Evolutionary conservation across 2,329 filamentous ascomycete species (phyloP), one percentile per base, ranked within the genome.

Genomic region (Anthostomella pinea): DNA sequence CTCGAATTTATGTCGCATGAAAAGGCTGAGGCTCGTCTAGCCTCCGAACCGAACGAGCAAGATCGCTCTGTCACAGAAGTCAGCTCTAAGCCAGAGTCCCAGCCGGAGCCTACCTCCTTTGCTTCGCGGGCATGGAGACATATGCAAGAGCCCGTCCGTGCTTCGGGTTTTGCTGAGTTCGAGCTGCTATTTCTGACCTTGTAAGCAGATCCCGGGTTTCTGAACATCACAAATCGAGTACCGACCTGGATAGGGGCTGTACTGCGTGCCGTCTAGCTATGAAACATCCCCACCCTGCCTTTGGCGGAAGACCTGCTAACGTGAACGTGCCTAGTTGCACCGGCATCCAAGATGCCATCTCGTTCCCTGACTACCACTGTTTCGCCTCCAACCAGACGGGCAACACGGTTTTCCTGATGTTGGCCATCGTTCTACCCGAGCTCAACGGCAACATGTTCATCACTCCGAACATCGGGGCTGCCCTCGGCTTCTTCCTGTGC

Each of bases 371-470:
- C 52, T 82, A 75, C 56, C 70, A 72, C 57, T 79, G 75, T 53
- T 81, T 82, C 56, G 73, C 75, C 10, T 80, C 76, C 19, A 82
- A 82, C 56, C 77, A 83, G 52, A 83, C 79, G 0, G 79, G 79
- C 40, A 83, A 82, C 59, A 81, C 77, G 2, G 70, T 82, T 31
- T 73, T 83, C 49, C 65, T 81, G 7, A 62, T 69, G 39, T 52
- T 74, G 8, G 75, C 74, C 19, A 63, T 79, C 38, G 60, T 73
- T 22, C 49, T 73, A 19, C 70, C 74, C 7, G 53, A 68, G 22
- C 57, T 72, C 40, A 61, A 70, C 45, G 64, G 67, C 28, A 62
- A 69, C 14, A 61, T 68, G 52, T 78, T 79, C 56, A 62, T 67
- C 48, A 68, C 71, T 9, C 49, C 67, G 30, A 79, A 80, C 45